phyloP scores from a whole-genome alignment of 225 moss, liverwort and hornwort species.

The Thuidium tamariscinum region DNA sequence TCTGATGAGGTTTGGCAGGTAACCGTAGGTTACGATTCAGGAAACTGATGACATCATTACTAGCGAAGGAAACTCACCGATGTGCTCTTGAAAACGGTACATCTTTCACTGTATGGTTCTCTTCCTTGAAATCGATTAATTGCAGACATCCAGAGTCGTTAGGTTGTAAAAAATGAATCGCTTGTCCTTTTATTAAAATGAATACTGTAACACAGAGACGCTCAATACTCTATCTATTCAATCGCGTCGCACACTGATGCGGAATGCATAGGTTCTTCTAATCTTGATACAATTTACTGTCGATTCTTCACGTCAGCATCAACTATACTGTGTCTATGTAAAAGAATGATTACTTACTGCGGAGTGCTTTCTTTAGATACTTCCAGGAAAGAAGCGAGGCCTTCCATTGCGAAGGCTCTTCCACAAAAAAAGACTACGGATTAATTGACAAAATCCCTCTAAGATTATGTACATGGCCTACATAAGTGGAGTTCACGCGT shows the following conservation, averaged over 20 bases:
- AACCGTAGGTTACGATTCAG: neutral
- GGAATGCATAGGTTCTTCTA: neutral
- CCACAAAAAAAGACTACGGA: neutral
- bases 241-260: neutral
- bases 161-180: neutral
- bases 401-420: neutral
- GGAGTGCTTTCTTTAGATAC: neutral
- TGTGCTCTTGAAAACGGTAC: neutral
- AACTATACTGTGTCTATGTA: neutral
- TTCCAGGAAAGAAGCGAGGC: neutral
- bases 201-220: neutral
- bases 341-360: neutral
- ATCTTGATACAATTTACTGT: neutral
- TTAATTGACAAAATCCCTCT: neutral
- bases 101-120: neutral
- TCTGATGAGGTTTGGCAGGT: neutral
- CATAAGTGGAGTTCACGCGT: neutral
- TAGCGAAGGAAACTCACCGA: neutral
- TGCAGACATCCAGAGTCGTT: neutral
- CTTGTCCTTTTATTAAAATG: neutral
- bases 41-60: neutral
- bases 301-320: neutral
- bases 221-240: neutral
- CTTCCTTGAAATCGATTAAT: neutral
- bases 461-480: conserved; percentile 5